Evolutionary conservation across 2,329 filamentous ascomycete genomes (phyloP).

Genomic region (Atkinsonella hypoxylon): DNA sequence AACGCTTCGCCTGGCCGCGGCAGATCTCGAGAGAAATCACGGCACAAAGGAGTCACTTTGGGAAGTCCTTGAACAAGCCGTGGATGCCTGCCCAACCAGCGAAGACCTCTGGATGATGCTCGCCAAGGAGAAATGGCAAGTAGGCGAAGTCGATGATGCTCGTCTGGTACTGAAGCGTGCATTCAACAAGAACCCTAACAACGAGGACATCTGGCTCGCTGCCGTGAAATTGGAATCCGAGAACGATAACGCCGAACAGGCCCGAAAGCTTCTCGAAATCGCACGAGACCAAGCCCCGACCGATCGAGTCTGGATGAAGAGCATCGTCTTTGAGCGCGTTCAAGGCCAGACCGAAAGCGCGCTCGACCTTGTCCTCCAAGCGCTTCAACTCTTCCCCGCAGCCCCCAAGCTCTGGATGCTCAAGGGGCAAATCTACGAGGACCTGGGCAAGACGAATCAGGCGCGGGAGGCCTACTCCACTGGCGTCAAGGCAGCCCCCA

Average conservation of each 20-base stretch:
- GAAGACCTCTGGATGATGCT: constrained; percentile 94
- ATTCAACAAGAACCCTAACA: constrained; percentile 91
- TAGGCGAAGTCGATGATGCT: constrained; percentile 77
- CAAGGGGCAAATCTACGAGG: constrained; percentile 95
- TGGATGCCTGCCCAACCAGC: constrained; percentile 83
- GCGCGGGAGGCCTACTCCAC: constrained; percentile 83
- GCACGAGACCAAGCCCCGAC: constrained; percentile 85
- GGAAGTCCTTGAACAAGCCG: constrained; percentile 80
- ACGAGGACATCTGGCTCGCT: constrained; percentile 95
- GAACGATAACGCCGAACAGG: constrained; percentile 69
- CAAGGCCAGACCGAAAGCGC: constrained; percentile 68
- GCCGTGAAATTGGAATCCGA: constrained; percentile 95
- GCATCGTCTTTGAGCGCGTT: constrained; percentile 83
- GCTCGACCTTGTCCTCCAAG: constrained; percentile 77
- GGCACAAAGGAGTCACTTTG: constrained; percentile 74
- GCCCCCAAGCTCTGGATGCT: constrained; percentile 94
- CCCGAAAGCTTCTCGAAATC: constrained; percentile 66
- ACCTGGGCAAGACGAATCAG: constrained; percentile 64
- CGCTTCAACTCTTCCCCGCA: constrained; percentile 73
- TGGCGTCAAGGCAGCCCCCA: constrained; percentile 76
- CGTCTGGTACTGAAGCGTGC: constrained; percentile 75
- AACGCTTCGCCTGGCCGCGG: constrained; percentile 80
- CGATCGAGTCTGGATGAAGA: constrained; percentile 95
- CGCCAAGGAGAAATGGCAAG: constrained; percentile 87
- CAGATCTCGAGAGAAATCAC: constrained; percentile 83